Base-by-base conservation (phyloP, 352 stramenopile genomes). In the Globisporangium camurandrum region DNA sequence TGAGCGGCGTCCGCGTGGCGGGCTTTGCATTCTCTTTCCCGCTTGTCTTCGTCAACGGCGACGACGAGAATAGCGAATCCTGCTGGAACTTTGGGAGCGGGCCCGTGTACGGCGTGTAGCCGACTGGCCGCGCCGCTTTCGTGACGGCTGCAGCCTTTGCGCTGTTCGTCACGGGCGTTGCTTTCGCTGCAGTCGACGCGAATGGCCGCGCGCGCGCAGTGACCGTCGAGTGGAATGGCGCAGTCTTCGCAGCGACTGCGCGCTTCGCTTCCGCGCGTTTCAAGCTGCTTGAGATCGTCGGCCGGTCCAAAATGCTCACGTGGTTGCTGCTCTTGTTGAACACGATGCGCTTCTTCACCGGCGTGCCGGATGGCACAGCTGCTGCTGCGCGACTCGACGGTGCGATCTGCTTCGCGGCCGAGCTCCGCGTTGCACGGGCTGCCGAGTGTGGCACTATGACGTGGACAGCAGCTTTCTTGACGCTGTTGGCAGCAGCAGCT, bases 31-130 rank as follows among this genome's bases (percentile, higher is more conserved):
- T 60, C 46, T 64, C 56, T 22, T 59, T 61, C n/a, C 34, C 46
- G 11, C 54, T n/a, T n/a, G n/a, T 62, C 39, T 57, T 56, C 3
- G 51, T 34, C n/a, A n/a, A n/a, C 16, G 57, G 57, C 8, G 49
- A 66, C 26, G 76, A 74, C 20, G 76, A 69, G 64, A 85, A 88
- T 16, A 72, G 60, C 17, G 76, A 81, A n/a, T 86, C 69, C 2
- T 78, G 73, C 11, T 65, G 64, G 54, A 73, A 73, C 14, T 72
- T 59, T 16, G 78, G 78, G 46, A 90, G 46, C 2, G 74, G 75
- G 1, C 78, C 78, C 31, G 51, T 75, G 59, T 90, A 84, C n/a
- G 78, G 78, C 49, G 75, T 87, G 61, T 84, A 89, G 44, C 22
- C 54, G 33, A 49, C 23, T 22, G 50, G 4, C 23, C 36, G 37